These are phyloP conservation scores for Pyrus betulifolia DNA, from an alignment of 306 rosid species.

Conservation along the genomic window DNA sequence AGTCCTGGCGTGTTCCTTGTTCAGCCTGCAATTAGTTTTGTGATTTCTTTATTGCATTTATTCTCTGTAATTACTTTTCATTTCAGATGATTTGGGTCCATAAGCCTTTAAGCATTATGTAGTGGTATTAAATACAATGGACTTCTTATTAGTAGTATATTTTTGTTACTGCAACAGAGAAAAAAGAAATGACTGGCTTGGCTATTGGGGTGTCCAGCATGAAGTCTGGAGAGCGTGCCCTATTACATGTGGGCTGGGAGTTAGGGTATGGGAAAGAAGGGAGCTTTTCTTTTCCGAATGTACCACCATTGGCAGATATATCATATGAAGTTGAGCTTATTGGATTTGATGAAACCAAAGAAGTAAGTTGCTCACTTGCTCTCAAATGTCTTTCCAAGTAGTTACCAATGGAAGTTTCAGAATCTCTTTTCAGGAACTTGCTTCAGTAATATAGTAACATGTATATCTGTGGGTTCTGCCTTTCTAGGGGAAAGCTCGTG, in stretches of 20 bases:
- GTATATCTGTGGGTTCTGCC: not conserved
- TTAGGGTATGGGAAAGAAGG: slow-evolving; percentile 90
- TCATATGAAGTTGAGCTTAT: slow-evolving; percentile 89
- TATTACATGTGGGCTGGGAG: slow-evolving; percentile 87
- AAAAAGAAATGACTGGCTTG: slow-evolving; percentile 90
- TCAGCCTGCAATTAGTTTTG: not conserved
- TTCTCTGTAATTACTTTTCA: not conserved
- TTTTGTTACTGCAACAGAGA: slow-evolving; percentile 49
- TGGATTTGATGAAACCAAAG: slow-evolving; percentile 88
- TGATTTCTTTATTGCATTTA: not conserved
- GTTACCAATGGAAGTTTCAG: not conserved
- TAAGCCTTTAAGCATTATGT: slow-evolving; percentile 1
- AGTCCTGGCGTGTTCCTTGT: not conserved
- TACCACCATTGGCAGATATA: slow-evolving; percentile 91
- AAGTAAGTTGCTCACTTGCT: slow-evolving; percentile 42
- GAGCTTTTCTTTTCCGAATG: slow-evolving; percentile 87
- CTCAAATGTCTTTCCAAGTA: not conserved
- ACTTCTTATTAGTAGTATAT: slow-evolving; percentile 6
- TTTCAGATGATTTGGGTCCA: not conserved
- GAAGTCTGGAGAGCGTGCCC: slow-evolving; percentile 82
- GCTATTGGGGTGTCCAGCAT: slow-evolving; percentile 74
- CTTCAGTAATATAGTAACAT: slow-evolving; percentile 27
- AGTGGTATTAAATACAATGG: not conserved
- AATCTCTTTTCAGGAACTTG: not conserved
- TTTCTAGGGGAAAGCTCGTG: slow-evolving; percentile 76